Conservation (phyloP, 2,329 filamentous ascomycete species). For the Cladosporium velox region DNA sequence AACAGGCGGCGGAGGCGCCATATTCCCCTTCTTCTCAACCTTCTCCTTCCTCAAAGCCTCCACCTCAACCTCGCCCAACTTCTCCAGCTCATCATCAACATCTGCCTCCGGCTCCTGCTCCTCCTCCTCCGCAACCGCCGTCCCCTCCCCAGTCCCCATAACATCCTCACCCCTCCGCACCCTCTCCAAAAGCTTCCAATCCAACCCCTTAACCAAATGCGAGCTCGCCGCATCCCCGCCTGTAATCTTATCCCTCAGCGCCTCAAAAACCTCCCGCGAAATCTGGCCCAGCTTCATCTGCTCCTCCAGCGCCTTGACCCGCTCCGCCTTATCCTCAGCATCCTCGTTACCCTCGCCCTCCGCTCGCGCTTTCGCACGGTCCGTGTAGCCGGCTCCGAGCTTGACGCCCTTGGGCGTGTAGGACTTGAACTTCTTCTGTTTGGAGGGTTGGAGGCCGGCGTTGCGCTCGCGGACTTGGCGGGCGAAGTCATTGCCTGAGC, state of each 20-base stretch:
- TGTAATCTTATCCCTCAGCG: conserved; percentile 71
- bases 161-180: conserved; percentile 66
- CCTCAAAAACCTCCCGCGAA: conserved; percentile 75
- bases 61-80: conserved; percentile 66
- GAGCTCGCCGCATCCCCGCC: conserved; percentile 80
- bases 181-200: conserved; percentile 75
- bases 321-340: conserved; percentile 59
- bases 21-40: conserved; percentile 54
- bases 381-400: conserved; percentile 77
- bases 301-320: conserved; percentile 78
- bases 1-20: conserved; percentile 37
- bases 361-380: conserved; percentile 69
- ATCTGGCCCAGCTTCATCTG: conserved; percentile 82
- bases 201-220: conserved; percentile 88
- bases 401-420: conserved; percentile 78
- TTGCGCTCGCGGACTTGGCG: conserved; percentile 78
- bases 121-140: conserved; percentile 39
- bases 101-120: conserved; percentile 31
- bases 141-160: conserved; percentile 43
- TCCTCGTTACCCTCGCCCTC: conserved; percentile 50
- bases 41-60: conserved; percentile 65
- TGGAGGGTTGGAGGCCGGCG: conserved; percentile 44
- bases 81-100: conserved; percentile 51
- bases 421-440: conserved; percentile 71
- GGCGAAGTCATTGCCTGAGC: conserved; percentile 67